These are phyloP conservation scores for Elymus sibiricus DNA, from an alignment of 176 grass and related monocot species.

Conservation along the genomic window DNA sequence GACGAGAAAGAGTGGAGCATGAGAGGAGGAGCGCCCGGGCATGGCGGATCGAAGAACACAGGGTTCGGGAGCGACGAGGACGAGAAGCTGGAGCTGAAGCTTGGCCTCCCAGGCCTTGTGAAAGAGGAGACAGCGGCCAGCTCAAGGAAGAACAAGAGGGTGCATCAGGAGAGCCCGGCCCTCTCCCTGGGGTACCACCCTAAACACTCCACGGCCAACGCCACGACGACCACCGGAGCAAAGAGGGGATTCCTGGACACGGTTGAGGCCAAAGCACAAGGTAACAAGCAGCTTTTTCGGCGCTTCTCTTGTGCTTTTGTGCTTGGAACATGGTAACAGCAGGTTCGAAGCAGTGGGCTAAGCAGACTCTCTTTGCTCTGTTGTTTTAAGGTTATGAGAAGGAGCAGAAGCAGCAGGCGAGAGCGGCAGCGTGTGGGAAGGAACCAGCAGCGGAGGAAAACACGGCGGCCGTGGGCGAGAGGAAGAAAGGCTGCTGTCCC, in stretches of 20 bases:
- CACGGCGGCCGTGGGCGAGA: constrained; percentile 31
- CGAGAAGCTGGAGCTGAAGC: constrained; percentile 74
- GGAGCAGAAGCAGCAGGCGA: constrained; percentile 44
- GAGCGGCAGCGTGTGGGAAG: constrained; percentile 39
- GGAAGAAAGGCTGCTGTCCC: constrained; percentile 49
- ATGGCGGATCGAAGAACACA: constrained; percentile 16
- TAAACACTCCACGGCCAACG: constrained; percentile 25
- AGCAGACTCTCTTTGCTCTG: not conserved
- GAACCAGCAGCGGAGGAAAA: constrained; percentile 35
- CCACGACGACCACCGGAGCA: constrained; percentile 39
- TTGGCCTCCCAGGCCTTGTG: constrained; percentile 65
- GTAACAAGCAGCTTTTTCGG: constrained; percentile 36
- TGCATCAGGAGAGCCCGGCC: constrained; percentile 41
- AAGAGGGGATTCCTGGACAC: constrained; percentile 64
- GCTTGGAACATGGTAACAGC: constrained; percentile 26
- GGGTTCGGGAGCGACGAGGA: constrained; percentile 50
- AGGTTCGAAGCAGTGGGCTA: constrained; percentile 14
- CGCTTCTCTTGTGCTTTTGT: not conserved
- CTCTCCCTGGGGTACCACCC: constrained; percentile 53
- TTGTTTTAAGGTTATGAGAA: constrained; percentile 50
- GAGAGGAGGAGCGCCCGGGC: constrained; percentile 8
- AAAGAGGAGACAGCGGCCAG: constrained; percentile 10
- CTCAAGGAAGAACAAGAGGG: not conserved
- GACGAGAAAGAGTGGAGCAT: constrained; percentile 56
- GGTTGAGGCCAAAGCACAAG: constrained; percentile 51